These are phyloP conservation scores for Mycena sanguinolenta DNA, from an alignment of 768 basidiomycete species.

Conservation along the genomic window DNA sequence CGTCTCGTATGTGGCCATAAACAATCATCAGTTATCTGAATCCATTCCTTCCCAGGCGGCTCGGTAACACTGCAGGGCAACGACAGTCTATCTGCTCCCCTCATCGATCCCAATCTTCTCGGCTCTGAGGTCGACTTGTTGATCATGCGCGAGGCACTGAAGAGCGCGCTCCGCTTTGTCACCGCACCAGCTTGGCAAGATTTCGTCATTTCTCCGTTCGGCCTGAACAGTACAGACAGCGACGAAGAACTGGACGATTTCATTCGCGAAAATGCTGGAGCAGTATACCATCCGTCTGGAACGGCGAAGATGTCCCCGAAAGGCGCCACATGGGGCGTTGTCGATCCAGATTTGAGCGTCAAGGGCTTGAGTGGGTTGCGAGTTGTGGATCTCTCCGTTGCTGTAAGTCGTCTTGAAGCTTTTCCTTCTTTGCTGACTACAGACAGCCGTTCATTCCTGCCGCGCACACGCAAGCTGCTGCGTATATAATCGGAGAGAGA, in stretches of 20 bases:
- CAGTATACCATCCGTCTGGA: constrained; percentile 29
- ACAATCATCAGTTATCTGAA: no score
- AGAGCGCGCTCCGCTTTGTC: not conserved
- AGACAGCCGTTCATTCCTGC: not conserved
- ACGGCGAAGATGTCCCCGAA: constrained; percentile 48
- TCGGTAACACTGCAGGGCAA: not conserved
- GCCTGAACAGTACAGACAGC: not conserved
- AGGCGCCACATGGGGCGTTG: constrained; percentile 45
- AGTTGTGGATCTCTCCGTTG: constrained; percentile 53
- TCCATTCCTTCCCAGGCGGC: not conserved
- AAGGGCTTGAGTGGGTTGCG: constrained; percentile 37
- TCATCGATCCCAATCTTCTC: not conserved
- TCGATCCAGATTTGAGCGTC: constrained; percentile 47
- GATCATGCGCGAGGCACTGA: constrained; percentile 2
- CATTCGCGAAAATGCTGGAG: not conserved
- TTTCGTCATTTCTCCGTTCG: not conserved
- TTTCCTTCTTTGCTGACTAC: not conserved
- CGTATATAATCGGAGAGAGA: constrained; percentile 6
- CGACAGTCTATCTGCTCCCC: not conserved
- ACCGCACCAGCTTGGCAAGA: not conserved
- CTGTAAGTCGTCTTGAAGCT: constrained; percentile 10
- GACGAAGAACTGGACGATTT: not conserved
- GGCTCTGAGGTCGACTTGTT: constrained; percentile 1
- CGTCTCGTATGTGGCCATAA: constrained; percentile 17
- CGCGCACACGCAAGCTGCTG: constrained; percentile 1